Evolutionary conservation across 805 yeast genomes (phyloP), one percentile per base, ranked within the genome.

Genomic region (Sugiyamaella smithiae): DNA sequence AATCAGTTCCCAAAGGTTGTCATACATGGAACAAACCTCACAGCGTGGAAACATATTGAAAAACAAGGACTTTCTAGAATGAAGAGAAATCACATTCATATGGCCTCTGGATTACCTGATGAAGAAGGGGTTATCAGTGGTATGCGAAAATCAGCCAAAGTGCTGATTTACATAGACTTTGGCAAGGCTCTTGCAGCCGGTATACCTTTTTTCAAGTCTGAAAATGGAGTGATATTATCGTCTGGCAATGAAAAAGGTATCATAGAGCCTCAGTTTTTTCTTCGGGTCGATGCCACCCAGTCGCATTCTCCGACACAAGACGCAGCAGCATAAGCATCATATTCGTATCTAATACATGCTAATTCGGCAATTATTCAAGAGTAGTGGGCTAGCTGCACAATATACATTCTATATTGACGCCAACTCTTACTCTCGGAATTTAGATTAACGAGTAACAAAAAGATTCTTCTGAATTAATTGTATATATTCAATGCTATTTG

Each of bases 51-150:
- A 1, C 49, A 61, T 17, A 48, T 74, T n/a, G 45, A 67, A 22
- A 57, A 73, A 3, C 80, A 80, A 0, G 89, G 88, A 0, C 67
- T 93, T 20, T 73, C 75, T 12, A 72, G 67, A 51, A 87, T 89
- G 96, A 67, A 65, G 26, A 70, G 99, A 58, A 84, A 84, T 55
- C 98, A 93, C 64, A 80, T 93, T 14, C 99, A 93, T 67, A 74
- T 91, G 62, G 87, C 98, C 0, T 68, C 78, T 1, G 83, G 82
- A 9, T 56, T 78, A 7, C 75, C 79, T 1, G 68, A 71, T 2
- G 70, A 71, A 3, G 62, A 63, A 3, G 62, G 67, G 12, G 82
- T 82, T 11, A 72, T 84, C 11, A 81, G 90, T 52, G 98, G 98
- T 0, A 78, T 88, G 71, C 71, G 97, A 44, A 57, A 65, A n/a